These are phyloP conservation scores for Clohesyomyces aquaticus DNA, from an alignment of 495 filamentous ascomycete species.

Conservation along the genomic window DNA sequence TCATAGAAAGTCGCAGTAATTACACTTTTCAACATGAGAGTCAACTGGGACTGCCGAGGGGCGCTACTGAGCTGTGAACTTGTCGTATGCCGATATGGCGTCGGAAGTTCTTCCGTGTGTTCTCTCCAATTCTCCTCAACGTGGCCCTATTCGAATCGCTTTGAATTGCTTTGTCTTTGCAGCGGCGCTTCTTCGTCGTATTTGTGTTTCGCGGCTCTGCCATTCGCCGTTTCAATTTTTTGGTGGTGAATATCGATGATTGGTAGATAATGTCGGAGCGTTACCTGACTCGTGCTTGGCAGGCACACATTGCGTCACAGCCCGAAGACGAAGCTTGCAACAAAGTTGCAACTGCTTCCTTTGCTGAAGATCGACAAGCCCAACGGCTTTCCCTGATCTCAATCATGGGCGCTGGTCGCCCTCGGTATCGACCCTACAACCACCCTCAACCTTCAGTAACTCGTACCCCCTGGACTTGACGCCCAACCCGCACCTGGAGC, in stretches of 20 bases:
- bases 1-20: conserved; percentile 26
- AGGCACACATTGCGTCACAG: conserved; percentile 23
- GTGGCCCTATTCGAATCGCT: too few species aligned
- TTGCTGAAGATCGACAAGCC: conserved; percentile 13
- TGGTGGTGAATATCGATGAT: conserved; percentile 15
- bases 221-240: neutral
- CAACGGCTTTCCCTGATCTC: conserved; percentile 16
- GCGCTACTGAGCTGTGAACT: too few species aligned
- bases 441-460: too few species aligned
- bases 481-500: neutral
- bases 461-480: neutral
- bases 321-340: neutral
- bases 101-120: too few species aligned
- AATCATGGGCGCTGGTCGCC: neutral
- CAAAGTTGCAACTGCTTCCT: conserved; percentile 19
- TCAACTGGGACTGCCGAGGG: too few species aligned
- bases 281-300: conserved; percentile 17
- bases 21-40: neutral
- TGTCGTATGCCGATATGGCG: too few species aligned
- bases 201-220: too few species aligned
- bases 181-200: too few species aligned
- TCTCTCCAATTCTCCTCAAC: too few species aligned
- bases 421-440: too few species aligned
- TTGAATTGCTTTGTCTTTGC: too few species aligned
- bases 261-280: neutral